phyloP scores from a whole-genome alignment of 2,329 filamentous ascomycete species.

The Teratosphaeria gauchensis region DNA sequence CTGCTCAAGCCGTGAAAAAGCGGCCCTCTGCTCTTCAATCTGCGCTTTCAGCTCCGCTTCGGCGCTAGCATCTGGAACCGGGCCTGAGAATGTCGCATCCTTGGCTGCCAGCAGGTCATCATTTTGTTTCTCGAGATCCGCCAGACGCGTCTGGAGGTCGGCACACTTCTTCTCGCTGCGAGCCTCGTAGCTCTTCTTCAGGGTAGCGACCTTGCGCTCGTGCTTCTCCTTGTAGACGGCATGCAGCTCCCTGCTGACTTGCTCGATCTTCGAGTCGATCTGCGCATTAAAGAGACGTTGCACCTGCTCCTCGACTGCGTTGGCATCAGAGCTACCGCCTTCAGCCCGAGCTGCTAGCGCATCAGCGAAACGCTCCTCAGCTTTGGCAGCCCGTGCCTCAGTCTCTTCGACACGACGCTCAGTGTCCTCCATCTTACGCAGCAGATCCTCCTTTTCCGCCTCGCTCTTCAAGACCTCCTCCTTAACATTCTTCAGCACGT shows the following conservation, averaged over 20 bases:
- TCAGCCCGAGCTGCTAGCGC: conserved; percentile 34
- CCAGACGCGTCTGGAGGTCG: conserved; percentile 64
- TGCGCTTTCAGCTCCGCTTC: conserved; percentile 32
- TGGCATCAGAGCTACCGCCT: conserved; percentile 12
- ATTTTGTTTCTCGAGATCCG: conserved; percentile 62
- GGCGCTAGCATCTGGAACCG: conserved; percentile 14
- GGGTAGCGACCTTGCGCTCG: conserved; percentile 84
- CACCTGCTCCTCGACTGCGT: conserved; percentile 35
- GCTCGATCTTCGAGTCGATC: conserved; percentile 82
- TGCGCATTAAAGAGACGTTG: conserved; percentile 46
- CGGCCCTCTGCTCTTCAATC: conserved; percentile 57
- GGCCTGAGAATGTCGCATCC: conserved; percentile 56
- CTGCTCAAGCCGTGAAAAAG: conserved; percentile 63
- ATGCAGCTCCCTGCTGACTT: conserved; percentile 68
- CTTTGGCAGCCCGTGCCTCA: conserved; percentile 66
- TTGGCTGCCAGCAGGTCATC: conserved; percentile 58
- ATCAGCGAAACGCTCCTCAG: conserved; percentile 53
- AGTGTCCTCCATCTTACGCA: conserved; percentile 64
- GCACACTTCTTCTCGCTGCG: conserved; percentile 82
- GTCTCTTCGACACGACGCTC: conserved; percentile 65
- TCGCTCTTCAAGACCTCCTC: conserved; percentile 71
- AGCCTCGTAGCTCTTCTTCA: conserved; percentile 72
- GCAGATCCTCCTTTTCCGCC: conserved; percentile 70
- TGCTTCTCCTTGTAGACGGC: conserved; percentile 94
- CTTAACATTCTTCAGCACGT: conserved; percentile 66